phyloP scores from a whole-genome alignment of 2,329 filamentous ascomycete genomes.

The Sclerotinia nivalis region DNA sequence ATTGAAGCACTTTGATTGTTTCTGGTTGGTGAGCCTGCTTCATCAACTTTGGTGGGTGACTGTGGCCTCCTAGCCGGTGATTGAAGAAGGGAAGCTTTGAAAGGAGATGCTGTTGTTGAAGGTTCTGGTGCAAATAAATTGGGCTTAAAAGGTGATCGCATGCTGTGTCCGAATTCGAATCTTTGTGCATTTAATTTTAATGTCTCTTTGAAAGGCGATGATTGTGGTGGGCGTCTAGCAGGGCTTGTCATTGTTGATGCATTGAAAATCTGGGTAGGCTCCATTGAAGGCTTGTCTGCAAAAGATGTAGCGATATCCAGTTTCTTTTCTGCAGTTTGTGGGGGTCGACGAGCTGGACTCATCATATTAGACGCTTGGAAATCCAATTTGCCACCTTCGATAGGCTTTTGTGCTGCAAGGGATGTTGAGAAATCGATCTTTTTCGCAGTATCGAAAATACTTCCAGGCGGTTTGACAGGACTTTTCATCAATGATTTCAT shows the following conservation, averaged over 20 bases:
- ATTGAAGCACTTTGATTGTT: constrained; percentile 25
- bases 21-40: constrained; percentile 38
- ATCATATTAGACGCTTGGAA: constrained; percentile 46
- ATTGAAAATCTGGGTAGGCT: constrained; percentile 42
- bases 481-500: constrained; percentile 56
- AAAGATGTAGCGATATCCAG: constrained; percentile 41
- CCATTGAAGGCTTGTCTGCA: constrained; percentile 35
- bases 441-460: constrained; percentile 40
- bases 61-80: constrained; percentile 40
- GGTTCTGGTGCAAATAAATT: constrained; percentile 34
- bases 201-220: constrained; percentile 56
- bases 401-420: constrained; percentile 35
- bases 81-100: constrained; percentile 40
- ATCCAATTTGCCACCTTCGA: constrained; percentile 41
- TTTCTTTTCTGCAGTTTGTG: constrained; percentile 44
- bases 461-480: constrained; percentile 52
- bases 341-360: constrained; percentile 58
- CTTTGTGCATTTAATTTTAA: constrained; percentile 59
- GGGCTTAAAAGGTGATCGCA: constrained; percentile 39
- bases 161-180: constrained; percentile 36
- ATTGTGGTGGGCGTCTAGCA: constrained; percentile 54
- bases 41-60: constrained; percentile 40
- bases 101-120: constrained; percentile 27
- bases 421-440: constrained; percentile 43
- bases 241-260: constrained; percentile 53